Base-by-base conservation (phyloP, 306 rosid genomes). In the Medicago arabica region DNA sequence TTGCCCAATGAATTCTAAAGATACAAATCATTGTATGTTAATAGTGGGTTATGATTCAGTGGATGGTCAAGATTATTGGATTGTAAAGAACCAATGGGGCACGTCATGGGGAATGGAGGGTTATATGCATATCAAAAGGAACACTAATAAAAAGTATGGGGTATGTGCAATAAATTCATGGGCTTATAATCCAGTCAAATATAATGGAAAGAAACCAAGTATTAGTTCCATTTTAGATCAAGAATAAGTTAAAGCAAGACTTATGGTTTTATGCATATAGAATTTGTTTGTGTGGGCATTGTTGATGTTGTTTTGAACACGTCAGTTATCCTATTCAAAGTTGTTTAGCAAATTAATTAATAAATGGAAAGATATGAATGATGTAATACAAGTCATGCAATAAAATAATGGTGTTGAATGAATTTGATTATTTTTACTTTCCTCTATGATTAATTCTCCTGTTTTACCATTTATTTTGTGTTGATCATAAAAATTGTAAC, bases 51-150 rank as follows among this genome's bases (percentile, higher is more conserved):
- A 62, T 64, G 72, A 7, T 17, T 71, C 87, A 4, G 72, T 57
- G 53, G 59, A 77, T 9, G 85, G 40, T 65, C 82, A 67, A 53
- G 91, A 83, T 61, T 89, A 73, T 63, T 89, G 89, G 95, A 89
- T 89, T 4, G 87, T 87, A 67, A 87, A 89, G 75, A 89, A 89
- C 66, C 80, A 86, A 11, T 89, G 90, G 91, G 83, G 82, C 43
- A 61, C 40, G 3, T 6, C 18, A 6, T 87, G 95, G 92, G 95
- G 92, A 23, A 18, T 87, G 0, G 59, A 82, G 9, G 92, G 90
- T 38, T 87, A 87, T 59, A 17, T 83, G 2, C 83, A 77, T 76
- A 84, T 89, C 13, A 83, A 55, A 67, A 87, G 91, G 71, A 84
- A 83, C 44, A 83, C 85, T 8, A 21, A 14, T 16, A 13, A 25